Percentiles rank a stretch among this genome's conserved stretches.
Conservation (phyloP, 768 basidiomycete genomes). For the Pleurotus salmoneostramineus region DNA sequence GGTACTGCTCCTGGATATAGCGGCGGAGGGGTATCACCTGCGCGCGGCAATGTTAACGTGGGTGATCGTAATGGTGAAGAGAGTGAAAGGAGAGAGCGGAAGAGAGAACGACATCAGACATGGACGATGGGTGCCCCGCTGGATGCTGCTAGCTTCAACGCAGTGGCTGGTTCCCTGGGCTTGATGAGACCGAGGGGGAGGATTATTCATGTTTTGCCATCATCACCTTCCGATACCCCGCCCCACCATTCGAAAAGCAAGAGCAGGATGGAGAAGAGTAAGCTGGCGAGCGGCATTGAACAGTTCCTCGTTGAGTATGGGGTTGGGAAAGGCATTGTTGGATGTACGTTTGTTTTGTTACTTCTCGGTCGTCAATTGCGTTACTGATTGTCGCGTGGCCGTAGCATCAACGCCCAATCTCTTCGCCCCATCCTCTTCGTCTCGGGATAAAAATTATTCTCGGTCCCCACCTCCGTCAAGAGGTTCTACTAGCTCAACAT, state of each 20-base stretch:
- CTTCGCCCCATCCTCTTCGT: not conserved
- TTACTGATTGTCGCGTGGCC: no score
- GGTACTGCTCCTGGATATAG: not conserved
- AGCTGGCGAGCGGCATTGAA: conserved; percentile 3
- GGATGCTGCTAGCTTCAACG: not conserved
- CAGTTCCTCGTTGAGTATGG: conserved; percentile 2
- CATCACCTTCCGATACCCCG: not conserved
- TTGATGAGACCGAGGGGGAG: not conserved
- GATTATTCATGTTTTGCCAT: not conserved
- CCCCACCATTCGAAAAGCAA: not conserved
- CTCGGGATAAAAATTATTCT: not conserved
- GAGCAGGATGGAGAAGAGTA: not conserved
- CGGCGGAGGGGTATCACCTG: not conserved
- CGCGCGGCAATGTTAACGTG: not conserved
- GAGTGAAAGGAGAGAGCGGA: not conserved
- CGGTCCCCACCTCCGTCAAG: not conserved
- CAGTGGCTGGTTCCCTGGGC: not conserved
- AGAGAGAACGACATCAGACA: conserved; percentile 1
- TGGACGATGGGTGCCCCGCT: not conserved
- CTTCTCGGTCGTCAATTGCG: not conserved
- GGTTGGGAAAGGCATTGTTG: not conserved
- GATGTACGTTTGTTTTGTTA: not conserved
- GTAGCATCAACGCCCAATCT: not conserved
- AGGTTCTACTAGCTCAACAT: not conserved
- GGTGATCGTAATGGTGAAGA: not conserved